Conservation (phyloP, 148 eudicot genomes). For the Suaeda aralocaspica region DNA sequence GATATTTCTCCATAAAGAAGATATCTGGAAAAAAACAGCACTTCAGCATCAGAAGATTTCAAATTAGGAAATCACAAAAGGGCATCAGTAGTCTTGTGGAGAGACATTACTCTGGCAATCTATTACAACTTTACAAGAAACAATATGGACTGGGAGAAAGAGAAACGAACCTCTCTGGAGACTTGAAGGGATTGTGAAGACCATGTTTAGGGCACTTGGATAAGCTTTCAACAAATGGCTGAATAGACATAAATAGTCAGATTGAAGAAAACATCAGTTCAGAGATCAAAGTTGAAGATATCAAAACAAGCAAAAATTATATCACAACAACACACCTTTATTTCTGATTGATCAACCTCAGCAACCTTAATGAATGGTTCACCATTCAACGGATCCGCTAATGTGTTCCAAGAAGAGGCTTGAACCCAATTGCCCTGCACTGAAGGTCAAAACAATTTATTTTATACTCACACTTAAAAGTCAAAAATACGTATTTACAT, state of each 20-base stretch:
- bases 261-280: not conserved
- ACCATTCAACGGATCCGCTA: constrained; percentile 88
- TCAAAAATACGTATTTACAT: not conserved
- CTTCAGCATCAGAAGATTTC: constrained; percentile 2
- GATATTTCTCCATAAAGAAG: constrained; percentile 87
- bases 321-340: constrained; percentile 46
- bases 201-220: constrained; percentile 94
- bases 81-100: not conserved
- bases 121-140: not conserved
- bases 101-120: not conserved
- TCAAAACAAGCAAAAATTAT: not conserved
- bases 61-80: not conserved
- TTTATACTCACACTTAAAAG: not conserved
- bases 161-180: constrained; percentile 78
- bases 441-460: constrained; percentile 22
- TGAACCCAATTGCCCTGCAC: constrained; percentile 89
- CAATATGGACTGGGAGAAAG: constrained; percentile 8
- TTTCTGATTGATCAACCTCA: constrained; percentile 67
- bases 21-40: constrained; percentile 48
- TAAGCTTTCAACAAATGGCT: constrained; percentile 99
- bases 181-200: constrained; percentile 89
- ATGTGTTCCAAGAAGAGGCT: constrained; percentile 70
- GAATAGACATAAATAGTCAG: constrained; percentile 31
- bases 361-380: constrained; percentile 92
- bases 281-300: not conserved